Evolutionary conservation across 805 yeast genomes (phyloP).

Genomic region (Cyberlindnera subsufficiens): DNA sequence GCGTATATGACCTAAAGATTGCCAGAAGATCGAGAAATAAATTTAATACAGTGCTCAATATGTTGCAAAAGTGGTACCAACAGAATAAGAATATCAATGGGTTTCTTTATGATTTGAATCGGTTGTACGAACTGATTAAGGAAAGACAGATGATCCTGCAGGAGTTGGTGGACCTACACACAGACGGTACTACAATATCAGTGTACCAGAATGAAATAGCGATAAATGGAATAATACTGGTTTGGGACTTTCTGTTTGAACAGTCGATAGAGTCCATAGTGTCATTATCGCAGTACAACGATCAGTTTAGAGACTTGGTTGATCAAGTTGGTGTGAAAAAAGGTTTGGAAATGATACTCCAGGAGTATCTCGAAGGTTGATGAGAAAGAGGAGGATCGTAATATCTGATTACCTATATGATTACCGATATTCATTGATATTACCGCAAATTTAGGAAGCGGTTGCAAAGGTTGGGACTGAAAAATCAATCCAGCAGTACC

Average conservation of each 20-base stretch:
- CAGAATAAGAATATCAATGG: constrained; percentile 17
- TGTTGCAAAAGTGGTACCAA: constrained; percentile 4
- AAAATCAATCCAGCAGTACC: too few species aligned
- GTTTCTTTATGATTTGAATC: constrained; percentile 15
- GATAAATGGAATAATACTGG: background rate
- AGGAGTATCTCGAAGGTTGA: background rate
- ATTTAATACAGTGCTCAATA: constrained; percentile 14
- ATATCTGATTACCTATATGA: background rate
- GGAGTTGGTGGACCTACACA: constrained; percentile 1
- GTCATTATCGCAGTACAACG: constrained; percentile 7
- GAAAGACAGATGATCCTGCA: constrained; percentile 7
- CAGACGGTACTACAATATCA: background rate
- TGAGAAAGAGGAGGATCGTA: background rate
- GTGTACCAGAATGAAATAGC: background rate
- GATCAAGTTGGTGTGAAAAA: background rate
- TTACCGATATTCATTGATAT: too few species aligned
- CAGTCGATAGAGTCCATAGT: background rate
- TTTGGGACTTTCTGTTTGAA: constrained; percentile 13
- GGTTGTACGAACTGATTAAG: constrained; percentile 10
- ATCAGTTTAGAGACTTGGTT: constrained; percentile 10
- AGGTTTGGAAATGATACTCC: background rate
- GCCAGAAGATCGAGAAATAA: constrained; percentile 17
- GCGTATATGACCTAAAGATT: constrained; percentile 7
- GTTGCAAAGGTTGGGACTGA: too few species aligned
- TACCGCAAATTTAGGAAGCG: too few species aligned